These are phyloP conservation scores for Niebla homalea DNA, from an alignment of 495 filamentous ascomycete genomes.

Conservation along the genomic window DNA sequence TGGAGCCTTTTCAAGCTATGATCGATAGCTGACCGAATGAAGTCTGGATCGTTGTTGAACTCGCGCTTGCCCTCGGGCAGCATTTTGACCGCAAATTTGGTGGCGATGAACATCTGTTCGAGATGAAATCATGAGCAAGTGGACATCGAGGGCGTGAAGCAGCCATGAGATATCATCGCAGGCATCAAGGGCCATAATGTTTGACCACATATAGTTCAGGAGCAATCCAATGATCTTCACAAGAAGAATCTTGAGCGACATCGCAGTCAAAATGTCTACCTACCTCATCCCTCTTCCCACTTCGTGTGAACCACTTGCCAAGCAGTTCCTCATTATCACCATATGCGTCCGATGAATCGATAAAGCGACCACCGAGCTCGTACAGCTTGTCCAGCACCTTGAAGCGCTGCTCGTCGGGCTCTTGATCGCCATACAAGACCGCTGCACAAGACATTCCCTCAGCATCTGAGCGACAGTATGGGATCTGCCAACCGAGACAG, in stretches of 20 bases:
- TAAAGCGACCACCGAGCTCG: slow-evolving; percentile 41
- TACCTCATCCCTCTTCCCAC: slow-evolving; percentile 35
- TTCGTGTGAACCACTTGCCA: slow-evolving; percentile 34
- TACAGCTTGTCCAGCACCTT: slow-evolving; percentile 33
- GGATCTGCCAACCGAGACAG: too few relatives aligned
- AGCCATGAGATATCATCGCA: too few relatives aligned
- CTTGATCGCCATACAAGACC: slow-evolving; percentile 31
- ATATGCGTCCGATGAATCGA: slow-evolving; percentile 44
- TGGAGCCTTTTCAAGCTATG: slow-evolving; percentile 30
- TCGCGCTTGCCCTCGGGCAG: slow-evolving; percentile 15
- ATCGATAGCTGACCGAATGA: slow-evolving; percentile 30
- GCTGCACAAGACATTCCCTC: slow-evolving; percentile 7
- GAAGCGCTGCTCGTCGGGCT: slow-evolving; percentile 26
- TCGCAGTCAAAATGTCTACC: too few relatives aligned
- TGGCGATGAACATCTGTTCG: slow-evolving; percentile 34
- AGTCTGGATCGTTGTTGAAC: slow-evolving; percentile 29
- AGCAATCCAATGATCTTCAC: too few relatives aligned
- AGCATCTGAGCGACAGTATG: too few relatives aligned
- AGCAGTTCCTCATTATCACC: slow-evolving; percentile 26
- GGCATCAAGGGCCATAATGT: too few relatives aligned
- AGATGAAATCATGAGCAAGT: too few relatives aligned
- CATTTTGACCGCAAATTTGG: slow-evolving; percentile 34
- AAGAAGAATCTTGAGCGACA: too few relatives aligned
- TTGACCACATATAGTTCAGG: too few relatives aligned
- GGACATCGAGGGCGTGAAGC: too few relatives aligned